Base-by-base conservation (phyloP, 441 rosid genomes). In the Pelargonium fulgidum region DNA sequence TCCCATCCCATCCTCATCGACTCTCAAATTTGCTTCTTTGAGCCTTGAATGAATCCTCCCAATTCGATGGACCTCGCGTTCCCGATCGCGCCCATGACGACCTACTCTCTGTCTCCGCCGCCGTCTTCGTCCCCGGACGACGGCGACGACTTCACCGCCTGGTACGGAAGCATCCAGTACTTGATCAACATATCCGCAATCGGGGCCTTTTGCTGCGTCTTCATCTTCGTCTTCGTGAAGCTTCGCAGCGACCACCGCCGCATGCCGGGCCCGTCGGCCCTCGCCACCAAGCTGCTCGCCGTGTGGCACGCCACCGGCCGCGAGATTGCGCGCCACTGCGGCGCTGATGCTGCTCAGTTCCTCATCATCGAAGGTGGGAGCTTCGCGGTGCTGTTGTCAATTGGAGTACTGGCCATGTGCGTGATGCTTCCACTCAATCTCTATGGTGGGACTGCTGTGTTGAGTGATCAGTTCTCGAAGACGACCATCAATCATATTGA, bases 331-430 rank as follows among this genome's bases (percentile, higher is more conserved):
- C 86, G 85, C 19, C 98, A 91, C 75, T 89, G 98, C 42, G 97
- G 98, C 8, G 98, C 98, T 13, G 96, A 93, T 68, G 92, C 98
- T 1, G 94, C 98, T 11, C 98, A 91, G 65, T 93, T 85, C 70
- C 92, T 93, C 7, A 80, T 91, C 17, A 89, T 93, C 39, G 98
- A 91, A 82, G 96, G 97, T 14, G 96, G 97, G 1, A 93, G 93
- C 85, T 91, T 86, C 33, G 79, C 78, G 17, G 81, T 88, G 2
- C 85, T 93, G 1, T 73, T 82, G 3, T 77, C 83, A 13, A 78
- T 85, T 14, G 89, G 86, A 8, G 36, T 85, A 67, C 67, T 87
- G 7, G 83, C 98, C 0, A 74, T 91, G 70, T 82, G 76, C 19
- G 81, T 86, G 8, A 54, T 93, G 72, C 89, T 93, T 20, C 97